A percentile compares a stretch with the other conserved stretches of the same genome.
phyloP scores from a whole-genome alignment of 176 grass and related monocot genomes.

The Elaeis guineensis region DNA sequence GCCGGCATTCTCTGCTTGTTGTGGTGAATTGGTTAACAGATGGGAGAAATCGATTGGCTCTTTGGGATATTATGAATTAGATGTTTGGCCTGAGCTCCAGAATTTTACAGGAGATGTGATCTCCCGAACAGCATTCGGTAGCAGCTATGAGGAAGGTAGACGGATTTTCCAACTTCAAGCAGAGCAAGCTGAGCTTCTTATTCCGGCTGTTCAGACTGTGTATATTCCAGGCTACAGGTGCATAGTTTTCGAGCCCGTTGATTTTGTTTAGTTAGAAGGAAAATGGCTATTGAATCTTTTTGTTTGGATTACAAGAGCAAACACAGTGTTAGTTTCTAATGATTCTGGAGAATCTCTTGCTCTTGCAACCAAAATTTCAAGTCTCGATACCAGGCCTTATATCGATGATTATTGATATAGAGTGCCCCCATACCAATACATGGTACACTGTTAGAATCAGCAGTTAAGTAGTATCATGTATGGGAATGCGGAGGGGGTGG shows the following conservation, averaged over 20 bases:
- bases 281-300: too few relatives aligned
- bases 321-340: too few relatives aligned
- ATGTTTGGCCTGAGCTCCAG: conserved; percentile 41
- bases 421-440: too few relatives aligned
- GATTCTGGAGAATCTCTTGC: too few relatives aligned
- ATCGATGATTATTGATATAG: too few relatives aligned
- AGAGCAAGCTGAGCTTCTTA: conserved; percentile 30
- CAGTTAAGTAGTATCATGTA: too few relatives aligned
- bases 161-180: conserved; percentile 43
- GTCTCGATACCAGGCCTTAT: too few relatives aligned
- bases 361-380: too few relatives aligned
- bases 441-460: background rate
- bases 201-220: conserved; percentile 16
- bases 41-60: conserved; percentile 31
- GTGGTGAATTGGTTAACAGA: conserved; percentile 32
- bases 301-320: too few relatives aligned
- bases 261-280: too few relatives aligned
- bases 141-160: conserved; percentile 27
- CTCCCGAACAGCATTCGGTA: conserved; percentile 50
- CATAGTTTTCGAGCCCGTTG: too few relatives aligned
- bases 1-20: conserved; percentile 34
- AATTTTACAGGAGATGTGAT: conserved; percentile 51
- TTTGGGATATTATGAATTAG: conserved; percentile 21
- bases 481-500: too few relatives aligned
- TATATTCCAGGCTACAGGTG: conserved; percentile 43